Conservation (phyloP, 768 basidiomycete species). For the Lyophyllum decastes region DNA sequence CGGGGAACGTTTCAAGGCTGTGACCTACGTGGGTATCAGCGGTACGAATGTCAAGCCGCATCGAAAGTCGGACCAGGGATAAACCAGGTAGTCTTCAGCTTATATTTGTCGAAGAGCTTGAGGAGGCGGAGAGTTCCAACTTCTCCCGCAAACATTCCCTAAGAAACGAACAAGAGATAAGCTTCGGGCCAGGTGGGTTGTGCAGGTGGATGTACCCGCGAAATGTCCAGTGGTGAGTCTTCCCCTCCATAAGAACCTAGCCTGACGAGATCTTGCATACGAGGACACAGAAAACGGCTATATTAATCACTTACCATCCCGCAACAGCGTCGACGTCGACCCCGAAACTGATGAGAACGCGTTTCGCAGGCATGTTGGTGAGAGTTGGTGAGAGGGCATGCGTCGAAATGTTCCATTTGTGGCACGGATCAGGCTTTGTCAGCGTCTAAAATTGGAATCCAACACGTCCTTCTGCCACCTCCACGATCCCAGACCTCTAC, state of each 20-base stretch:
- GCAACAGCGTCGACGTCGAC: slow-evolving; percentile 80
- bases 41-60: neutral
- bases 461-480: slow-evolving; percentile 18
- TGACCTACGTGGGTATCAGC: slow-evolving; percentile 44
- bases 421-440: slow-evolving; percentile 8
- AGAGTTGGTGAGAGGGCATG: neutral
- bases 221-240: slow-evolving; percentile 70
- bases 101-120: slow-evolving; percentile 71
- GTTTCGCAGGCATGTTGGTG: slow-evolving; percentile 45
- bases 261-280: slow-evolving; percentile 31
- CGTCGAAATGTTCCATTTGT: neutral
- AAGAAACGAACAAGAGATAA: neutral
- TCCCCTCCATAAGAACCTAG: slow-evolving; percentile 78
- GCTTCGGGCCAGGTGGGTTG: neutral
- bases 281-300: neutral
- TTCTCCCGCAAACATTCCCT: slow-evolving; percentile 76
- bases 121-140: slow-evolving; percentile 69
- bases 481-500: neutral
- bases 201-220: slow-evolving; percentile 40
- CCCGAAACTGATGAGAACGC: slow-evolving; percentile 59
- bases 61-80: slow-evolving; percentile 52
- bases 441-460: slow-evolving; percentile 16
- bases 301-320: slow-evolving; percentile 52
- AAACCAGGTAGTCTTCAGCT: slow-evolving; percentile 73
- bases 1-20: slow-evolving; percentile 73